Conservation (phyloP, 768 basidiomycete genomes). For the Tulasnella sp. region DNA sequence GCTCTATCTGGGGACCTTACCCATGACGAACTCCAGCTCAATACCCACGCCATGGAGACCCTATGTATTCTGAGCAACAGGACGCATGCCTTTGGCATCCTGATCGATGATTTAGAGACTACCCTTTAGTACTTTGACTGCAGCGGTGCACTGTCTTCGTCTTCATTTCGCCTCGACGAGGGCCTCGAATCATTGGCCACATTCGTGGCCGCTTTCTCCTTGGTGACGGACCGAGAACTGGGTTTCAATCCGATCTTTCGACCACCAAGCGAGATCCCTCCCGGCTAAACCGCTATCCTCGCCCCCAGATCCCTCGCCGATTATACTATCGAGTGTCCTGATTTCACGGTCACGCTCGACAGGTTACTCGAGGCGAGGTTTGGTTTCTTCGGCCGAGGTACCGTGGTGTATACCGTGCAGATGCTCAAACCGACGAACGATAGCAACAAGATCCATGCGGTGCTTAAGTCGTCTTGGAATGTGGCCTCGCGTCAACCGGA, state of each 20-base stretch:
- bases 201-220: constrained; percentile 1
- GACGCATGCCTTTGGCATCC: neutral
- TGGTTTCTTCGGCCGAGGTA: neutral
- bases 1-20: neutral
- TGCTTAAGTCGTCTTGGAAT: constrained; percentile 1
- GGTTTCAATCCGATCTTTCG: neutral
- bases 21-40: neutral
- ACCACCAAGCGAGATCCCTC: neutral
- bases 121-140: neutral
- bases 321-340: neutral
- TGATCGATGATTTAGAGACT: neutral
- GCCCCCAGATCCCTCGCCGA: neutral
- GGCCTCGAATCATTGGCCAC: neutral
- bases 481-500: neutral
- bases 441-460: neutral
- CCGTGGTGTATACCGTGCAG: neutral
- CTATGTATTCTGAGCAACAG: neutral
- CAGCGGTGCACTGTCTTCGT: neutral
- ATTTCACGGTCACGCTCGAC: neutral
- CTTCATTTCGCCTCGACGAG: neutral
- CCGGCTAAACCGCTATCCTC: neutral
- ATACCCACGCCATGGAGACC: constrained; percentile 1
- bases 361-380: neutral
- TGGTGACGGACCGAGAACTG: neutral
- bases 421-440: neutral